Conservation (phyloP, 2,329 filamentous ascomycete species). For the Coniella vitis region DNA sequence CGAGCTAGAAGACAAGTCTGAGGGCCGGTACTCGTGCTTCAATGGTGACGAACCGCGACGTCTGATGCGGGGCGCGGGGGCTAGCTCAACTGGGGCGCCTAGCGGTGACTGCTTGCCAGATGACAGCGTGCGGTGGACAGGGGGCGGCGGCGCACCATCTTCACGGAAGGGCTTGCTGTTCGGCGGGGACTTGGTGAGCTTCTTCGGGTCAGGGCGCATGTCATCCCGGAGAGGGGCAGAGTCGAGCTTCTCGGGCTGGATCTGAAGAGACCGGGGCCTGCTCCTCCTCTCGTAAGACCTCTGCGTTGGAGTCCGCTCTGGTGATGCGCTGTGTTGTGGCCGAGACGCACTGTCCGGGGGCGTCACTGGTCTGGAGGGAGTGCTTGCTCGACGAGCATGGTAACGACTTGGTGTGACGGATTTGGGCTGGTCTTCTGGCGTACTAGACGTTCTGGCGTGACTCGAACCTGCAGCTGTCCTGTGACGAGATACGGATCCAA, state of each 20-base stretch:
- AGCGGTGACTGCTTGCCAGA: constrained; percentile 32
- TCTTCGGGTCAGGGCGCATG: constrained; percentile 31
- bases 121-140: constrained; percentile 41
- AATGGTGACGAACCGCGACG: constrained; percentile 84
- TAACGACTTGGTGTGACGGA: constrained; percentile 30
- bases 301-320: constrained; percentile 33
- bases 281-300: constrained; percentile 23
- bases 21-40: constrained; percentile 95
- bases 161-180: constrained; percentile 36
- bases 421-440: constrained; percentile 21
- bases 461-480: constrained; percentile 11
- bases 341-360: constrained; percentile 14
- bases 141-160: constrained; percentile 50
- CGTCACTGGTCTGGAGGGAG: constrained; percentile 23
- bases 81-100: constrained; percentile 41
- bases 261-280: constrained; percentile 15
- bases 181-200: constrained; percentile 27
- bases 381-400: constrained; percentile 25
- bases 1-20: constrained; percentile 56
- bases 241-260: constrained; percentile 18
- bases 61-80: constrained; percentile 41
- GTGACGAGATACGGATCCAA: constrained; percentile 6
- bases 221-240: constrained; percentile 29
- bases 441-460: constrained; percentile 18
- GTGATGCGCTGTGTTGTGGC: constrained; percentile 20